phyloP scores from a whole-genome alignment of 2,329 filamentous ascomycete species.

The Fusarium euwallaceae region DNA sequence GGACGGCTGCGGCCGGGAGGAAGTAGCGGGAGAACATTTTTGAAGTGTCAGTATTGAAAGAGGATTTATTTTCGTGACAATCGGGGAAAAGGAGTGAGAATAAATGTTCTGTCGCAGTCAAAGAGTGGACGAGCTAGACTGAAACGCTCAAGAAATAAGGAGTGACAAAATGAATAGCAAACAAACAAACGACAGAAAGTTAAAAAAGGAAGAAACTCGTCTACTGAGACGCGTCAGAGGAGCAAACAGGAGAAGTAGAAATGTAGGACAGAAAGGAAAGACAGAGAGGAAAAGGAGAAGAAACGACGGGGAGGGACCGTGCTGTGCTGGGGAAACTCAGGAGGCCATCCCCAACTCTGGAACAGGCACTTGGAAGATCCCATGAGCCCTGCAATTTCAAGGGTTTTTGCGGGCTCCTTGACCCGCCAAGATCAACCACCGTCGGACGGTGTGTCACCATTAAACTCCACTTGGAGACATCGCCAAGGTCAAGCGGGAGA shows the following conservation, averaged over 20 bases:
- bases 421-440: neutral
- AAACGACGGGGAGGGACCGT: constrained; percentile 20
- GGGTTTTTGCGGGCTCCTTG: neutral
- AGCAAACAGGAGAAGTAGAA: neutral
- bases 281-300: constrained; percentile 6
- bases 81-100: constrained; percentile 13
- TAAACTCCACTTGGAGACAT: constrained; percentile 22
- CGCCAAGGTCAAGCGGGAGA: constrained; percentile 36
- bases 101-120: constrained; percentile 26
- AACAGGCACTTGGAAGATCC: constrained; percentile 5
- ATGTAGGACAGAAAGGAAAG: constrained; percentile 2
- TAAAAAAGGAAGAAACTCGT: constrained; percentile 3
- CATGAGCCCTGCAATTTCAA: constrained; percentile 25
- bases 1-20: constrained; percentile 53
- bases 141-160: constrained; percentile 32
- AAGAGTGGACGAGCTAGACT: constrained; percentile 34
- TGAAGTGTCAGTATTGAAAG: neutral
- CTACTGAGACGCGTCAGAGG: constrained; percentile 1
- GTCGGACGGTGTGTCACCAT: constrained; percentile 1
- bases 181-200: constrained; percentile 30
- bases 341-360: constrained; percentile 43
- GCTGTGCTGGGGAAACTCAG: constrained; percentile 27
- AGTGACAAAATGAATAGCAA: constrained; percentile 4
- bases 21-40: constrained; percentile 47
- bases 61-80: constrained; percentile 10